A percentile compares a stretch with the other conserved stretches of the same genome.
Conservation (phyloP, 2,329 filamentous ascomycete genomes). For the Xylaria sp. region DNA sequence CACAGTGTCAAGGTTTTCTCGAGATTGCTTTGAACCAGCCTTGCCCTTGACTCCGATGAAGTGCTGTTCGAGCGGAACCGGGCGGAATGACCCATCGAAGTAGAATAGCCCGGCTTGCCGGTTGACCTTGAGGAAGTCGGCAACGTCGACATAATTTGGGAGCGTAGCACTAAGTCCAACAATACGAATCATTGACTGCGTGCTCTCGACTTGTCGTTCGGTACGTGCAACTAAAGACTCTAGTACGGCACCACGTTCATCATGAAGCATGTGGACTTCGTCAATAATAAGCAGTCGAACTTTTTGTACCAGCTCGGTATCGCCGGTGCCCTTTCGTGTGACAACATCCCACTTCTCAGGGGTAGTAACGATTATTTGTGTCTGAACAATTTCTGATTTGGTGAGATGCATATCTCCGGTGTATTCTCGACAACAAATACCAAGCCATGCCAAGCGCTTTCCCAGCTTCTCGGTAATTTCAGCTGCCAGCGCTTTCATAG, state of each 20-base stretch:
- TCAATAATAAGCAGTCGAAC: constrained; percentile 96
- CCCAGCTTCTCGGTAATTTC: constrained; percentile 96
- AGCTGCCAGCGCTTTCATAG: constrained; percentile 97
- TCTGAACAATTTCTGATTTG: constrained; percentile 93
- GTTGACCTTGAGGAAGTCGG: constrained; percentile 97
- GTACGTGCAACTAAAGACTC: constrained; percentile 96
- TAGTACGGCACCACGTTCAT: constrained; percentile 93
- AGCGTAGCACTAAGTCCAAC: constrained; percentile 94
- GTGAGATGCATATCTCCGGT: constrained; percentile 99
- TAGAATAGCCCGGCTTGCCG: constrained; percentile 93
- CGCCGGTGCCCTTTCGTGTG: constrained; percentile 94
- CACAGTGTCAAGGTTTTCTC: constrained; percentile 87
- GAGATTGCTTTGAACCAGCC: constrained; percentile 78
- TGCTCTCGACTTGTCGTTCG: constrained; percentile 96
- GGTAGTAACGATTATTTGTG: constrained; percentile 97
- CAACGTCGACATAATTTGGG: constrained; percentile 95
- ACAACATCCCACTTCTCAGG: constrained; percentile 99
- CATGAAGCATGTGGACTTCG: constrained; percentile 99
- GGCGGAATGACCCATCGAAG: constrained; percentile 94
- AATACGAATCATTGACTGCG: constrained; percentile 95
- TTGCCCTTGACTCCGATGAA: constrained; percentile 98
- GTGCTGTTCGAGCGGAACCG: constrained; percentile 95
- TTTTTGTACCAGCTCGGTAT: constrained; percentile 97
- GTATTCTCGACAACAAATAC: constrained; percentile 89
- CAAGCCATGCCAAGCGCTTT: constrained; percentile 91